phyloP scores from a whole-genome alignment of 495 filamentous ascomycete species.

The Aspergillus homomorphus region DNA sequence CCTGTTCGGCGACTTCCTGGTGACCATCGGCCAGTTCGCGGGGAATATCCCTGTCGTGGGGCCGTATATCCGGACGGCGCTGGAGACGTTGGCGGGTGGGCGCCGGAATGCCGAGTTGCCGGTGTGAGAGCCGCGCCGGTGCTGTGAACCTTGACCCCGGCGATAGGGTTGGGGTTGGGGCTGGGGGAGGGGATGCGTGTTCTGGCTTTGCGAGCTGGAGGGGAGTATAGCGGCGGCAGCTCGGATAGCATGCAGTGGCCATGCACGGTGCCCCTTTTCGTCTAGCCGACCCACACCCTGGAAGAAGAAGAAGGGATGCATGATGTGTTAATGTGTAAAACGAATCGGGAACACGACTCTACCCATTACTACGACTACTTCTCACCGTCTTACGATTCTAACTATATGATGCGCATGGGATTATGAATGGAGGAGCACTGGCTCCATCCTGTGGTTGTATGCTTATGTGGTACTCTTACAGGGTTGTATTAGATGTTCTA shows the following conservation, averaged over 20 bases:
- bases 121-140: conserved; percentile 52
- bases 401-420: too few relatives aligned
- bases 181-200: neutral
- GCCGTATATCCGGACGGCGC: conserved; percentile 67
- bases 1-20: conserved; percentile 92
- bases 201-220: too few relatives aligned
- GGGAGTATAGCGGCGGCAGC: too few relatives aligned
- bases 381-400: neutral
- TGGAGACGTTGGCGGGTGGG: conserved; percentile 63
- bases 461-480: neutral
- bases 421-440: neutral
- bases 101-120: conserved; percentile 73
- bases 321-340: neutral
- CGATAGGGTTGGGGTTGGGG: neutral
- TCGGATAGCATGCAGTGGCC: too few relatives aligned
- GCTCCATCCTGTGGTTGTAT: neutral
- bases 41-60: conserved; percentile 82
- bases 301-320: neutral
- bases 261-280: too few relatives aligned
- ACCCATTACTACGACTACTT: too few relatives aligned
- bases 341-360: neutral
- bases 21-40: conserved; percentile 86
- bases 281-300: too few relatives aligned
- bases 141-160: too few relatives aligned
- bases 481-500: neutral